Conservation (phyloP, 2,329 filamentous ascomycete genomes). For the Hirsutella minnesotensis region DNA sequence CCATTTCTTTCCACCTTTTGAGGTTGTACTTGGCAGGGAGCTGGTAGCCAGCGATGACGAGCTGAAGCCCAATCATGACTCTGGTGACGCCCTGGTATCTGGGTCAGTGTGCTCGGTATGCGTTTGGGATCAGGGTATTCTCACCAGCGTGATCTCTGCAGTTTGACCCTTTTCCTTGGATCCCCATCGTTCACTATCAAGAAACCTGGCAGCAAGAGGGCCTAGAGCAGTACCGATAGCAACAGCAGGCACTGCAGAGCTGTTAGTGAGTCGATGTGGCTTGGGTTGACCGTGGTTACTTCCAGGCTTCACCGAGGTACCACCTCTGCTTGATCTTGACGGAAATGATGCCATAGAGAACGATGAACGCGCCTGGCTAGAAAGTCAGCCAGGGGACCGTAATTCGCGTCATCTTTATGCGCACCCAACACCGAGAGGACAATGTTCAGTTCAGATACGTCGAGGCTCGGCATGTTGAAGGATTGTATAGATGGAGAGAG, state of each 20-base stretch:
- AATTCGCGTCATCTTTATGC: conserved; percentile 3
- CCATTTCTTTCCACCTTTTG: conserved; percentile 38
- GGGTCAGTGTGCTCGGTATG: neutral
- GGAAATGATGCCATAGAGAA: conserved; percentile 37
- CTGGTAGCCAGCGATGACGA: conserved; percentile 53
- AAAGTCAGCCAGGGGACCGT: neutral
- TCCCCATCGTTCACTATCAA: conserved; percentile 26
- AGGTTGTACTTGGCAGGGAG: conserved; percentile 43
- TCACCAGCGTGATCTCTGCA: conserved; percentile 26
- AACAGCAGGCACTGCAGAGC: conserved; percentile 38
- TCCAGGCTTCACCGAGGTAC: conserved; percentile 43
- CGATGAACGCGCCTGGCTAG: conserved; percentile 30
- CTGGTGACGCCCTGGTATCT: conserved; percentile 32
- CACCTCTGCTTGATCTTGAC: conserved; percentile 39
- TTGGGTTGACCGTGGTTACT: conserved; percentile 9
- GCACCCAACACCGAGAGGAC: conserved; percentile 32
- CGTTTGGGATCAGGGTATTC: neutral
- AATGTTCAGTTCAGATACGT: conserved; percentile 40
- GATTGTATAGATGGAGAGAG: neutral
- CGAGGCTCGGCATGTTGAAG: conserved; percentile 15
- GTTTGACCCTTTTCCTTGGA: conserved; percentile 16
- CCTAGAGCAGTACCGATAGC: conserved; percentile 41
- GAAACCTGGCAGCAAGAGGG: conserved; percentile 39
- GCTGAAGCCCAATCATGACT: conserved; percentile 50
- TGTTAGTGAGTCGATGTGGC: neutral